Percentiles rank a stretch among this genome's conserved stretches.
Evolutionary conservation across 2,329 filamentous ascomycete species (phyloP).

Genomic region (Apiospora pterosperma): DNA sequence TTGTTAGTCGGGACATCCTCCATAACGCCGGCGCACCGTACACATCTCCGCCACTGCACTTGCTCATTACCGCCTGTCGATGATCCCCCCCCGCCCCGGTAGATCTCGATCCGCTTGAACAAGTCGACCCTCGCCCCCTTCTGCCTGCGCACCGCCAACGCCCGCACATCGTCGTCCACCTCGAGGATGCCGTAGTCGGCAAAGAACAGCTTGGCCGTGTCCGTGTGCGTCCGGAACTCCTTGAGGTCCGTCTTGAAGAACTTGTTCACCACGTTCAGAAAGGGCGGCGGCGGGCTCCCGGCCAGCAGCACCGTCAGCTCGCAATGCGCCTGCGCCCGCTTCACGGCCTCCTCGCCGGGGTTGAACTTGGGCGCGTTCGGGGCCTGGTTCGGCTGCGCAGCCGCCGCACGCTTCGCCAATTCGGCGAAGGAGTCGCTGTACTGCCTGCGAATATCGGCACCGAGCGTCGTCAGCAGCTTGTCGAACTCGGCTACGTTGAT

Average conservation of each 20-base stretch:
- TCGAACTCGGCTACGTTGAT: constrained; percentile 62
- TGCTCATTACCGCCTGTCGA: constrained; percentile 1
- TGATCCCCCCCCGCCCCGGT: constrained; percentile 32
- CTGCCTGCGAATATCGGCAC: constrained; percentile 45
- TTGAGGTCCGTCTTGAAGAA: constrained; percentile 59
- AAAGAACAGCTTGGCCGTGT: constrained; percentile 69
- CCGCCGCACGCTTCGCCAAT: constrained; percentile 41
- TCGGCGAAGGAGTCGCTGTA: constrained; percentile 45
- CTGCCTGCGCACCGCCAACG: constrained; percentile 35
- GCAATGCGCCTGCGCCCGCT: constrained; percentile 44
- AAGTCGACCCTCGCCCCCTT: constrained; percentile 45
- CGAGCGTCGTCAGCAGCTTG: constrained; percentile 50
- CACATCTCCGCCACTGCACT: constrained; percentile 44
- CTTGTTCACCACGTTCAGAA: constrained; percentile 58
- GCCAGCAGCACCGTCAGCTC: constrained; percentile 53
- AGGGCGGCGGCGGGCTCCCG: constrained; percentile 40
- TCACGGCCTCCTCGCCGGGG: constrained; percentile 33
- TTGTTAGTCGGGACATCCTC: constrained; percentile 49
- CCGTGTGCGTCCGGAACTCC: constrained; percentile 55
- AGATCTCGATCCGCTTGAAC: constrained; percentile 58
- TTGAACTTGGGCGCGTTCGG: constrained; percentile 30
- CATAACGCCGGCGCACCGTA: constrained; percentile 63
- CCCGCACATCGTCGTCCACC: constrained; percentile 54
- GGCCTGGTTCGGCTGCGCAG: constrained; percentile 19
- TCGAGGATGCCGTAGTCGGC: constrained; percentile 69